Percentiles rank a stretch among this genome's conserved stretches.
phyloP scores from a whole-genome alignment of 805 yeast genomes.

The Wickerhamiella azymoides region DNA sequence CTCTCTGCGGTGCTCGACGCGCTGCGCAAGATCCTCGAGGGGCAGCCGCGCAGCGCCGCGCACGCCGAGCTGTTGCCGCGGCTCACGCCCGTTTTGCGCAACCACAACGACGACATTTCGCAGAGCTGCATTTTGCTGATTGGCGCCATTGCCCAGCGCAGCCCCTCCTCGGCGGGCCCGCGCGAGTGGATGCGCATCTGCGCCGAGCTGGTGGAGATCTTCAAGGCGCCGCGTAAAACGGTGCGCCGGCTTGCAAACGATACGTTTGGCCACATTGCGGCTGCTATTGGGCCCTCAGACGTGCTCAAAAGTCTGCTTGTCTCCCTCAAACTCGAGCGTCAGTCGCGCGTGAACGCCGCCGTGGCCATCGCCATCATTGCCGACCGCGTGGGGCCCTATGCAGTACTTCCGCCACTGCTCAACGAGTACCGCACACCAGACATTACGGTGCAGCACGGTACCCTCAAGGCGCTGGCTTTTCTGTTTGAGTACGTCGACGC shows the following conservation, averaged over 20 bases:
- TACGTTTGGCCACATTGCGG: constrained; percentile 83
- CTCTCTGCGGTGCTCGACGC: constrained; percentile 75
- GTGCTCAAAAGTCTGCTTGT: constrained; percentile 71
- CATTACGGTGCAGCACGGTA: constrained; percentile 88
- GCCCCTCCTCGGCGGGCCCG: constrained; percentile 72
- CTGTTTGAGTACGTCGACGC: constrained; percentile 85
- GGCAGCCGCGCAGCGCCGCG: not conserved
- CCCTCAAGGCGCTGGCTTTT: constrained; percentile 77
- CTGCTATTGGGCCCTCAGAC: constrained; percentile 92
- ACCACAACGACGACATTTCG: constrained; percentile 83
- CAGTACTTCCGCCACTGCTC: constrained; percentile 88
- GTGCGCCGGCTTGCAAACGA: constrained; percentile 76
- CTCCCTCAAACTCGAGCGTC: constrained; percentile 84
- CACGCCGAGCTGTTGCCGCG: constrained; percentile 72
- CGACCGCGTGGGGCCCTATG: constrained; percentile 80
- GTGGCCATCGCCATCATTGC: constrained; percentile 97
- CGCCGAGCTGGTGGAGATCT: constrained; percentile 76
- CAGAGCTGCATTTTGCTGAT: constrained; percentile 65
- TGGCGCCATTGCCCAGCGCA: constrained; percentile 67
- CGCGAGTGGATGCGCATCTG: constrained; percentile 97
- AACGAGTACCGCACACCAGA: constrained; percentile 91
- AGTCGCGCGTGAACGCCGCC: constrained; percentile 89
- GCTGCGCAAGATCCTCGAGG: constrained; percentile 37
- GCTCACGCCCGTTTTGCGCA: constrained; percentile 78
- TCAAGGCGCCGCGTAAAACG: constrained; percentile 63